A percentile compares a stretch with the other conserved stretches of the same genome.
These are phyloP conservation scores for Didymella lethalis DNA, from an alignment of 2,329 filamentous ascomycete genomes.

Conservation along the genomic window DNA sequence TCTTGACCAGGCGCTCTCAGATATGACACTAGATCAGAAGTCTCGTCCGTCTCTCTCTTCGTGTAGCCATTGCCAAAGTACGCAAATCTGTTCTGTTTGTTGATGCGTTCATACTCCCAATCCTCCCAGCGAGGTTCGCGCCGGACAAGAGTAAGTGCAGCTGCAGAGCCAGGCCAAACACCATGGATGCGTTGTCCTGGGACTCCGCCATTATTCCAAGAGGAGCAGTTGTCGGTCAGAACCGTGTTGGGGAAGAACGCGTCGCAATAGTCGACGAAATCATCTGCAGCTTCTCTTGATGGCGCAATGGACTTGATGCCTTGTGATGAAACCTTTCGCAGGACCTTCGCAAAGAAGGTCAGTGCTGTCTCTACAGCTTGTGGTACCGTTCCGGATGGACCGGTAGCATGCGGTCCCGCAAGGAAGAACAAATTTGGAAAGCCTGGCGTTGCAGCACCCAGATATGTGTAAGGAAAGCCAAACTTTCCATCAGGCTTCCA, in stretches of 20 bases:
- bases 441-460: conserved; percentile 68
- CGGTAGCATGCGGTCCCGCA: conserved; percentile 57
- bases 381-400: conserved; percentile 68
- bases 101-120: conserved; percentile 62
- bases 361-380: conserved; percentile 72
- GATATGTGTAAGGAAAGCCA: conserved; percentile 73
- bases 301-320: conserved; percentile 70
- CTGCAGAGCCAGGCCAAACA: conserved; percentile 73
- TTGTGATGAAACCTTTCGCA: conserved; percentile 72
- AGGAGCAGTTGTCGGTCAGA: conserved; percentile 69
- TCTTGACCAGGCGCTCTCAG: conserved; percentile 61
- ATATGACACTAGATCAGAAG: conserved; percentile 70
- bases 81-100: conserved; percentile 61
- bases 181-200: conserved; percentile 71
- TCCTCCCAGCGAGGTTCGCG: conserved; percentile 67
- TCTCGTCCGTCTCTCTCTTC: conserved; percentile 62
- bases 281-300: conserved; percentile 66
- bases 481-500: conserved; percentile 65
- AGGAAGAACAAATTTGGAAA: conserved; percentile 75
- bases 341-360: conserved; percentile 69
- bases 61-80: conserved; percentile 76
- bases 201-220: conserved; percentile 72
- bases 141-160: conserved; percentile 67
- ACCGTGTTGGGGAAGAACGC: conserved; percentile 60
- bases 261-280: conserved; percentile 68